Evolutionary conservation across 2,329 filamentous ascomycete species (phyloP).

Genomic region (Ciborinia camelliae): DNA sequence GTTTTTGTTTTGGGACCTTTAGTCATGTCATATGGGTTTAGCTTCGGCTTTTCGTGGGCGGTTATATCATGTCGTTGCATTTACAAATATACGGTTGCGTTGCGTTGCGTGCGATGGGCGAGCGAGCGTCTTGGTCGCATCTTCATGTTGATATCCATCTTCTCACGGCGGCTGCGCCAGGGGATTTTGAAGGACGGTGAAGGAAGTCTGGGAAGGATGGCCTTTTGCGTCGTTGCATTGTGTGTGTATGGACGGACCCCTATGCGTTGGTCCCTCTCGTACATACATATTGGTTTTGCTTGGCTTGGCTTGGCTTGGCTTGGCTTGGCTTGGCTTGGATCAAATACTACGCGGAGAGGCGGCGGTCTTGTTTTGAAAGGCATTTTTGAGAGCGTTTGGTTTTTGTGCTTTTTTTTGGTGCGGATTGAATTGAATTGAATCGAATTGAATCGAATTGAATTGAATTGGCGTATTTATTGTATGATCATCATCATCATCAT

Average conservation of each 20-base stretch:
- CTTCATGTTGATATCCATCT: constrained; percentile 8
- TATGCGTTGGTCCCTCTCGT: background rate
- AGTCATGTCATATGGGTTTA: background rate
- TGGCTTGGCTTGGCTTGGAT: background rate
- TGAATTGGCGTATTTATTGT: background rate
- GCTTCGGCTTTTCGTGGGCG: background rate
- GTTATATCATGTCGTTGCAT: constrained; percentile 15
- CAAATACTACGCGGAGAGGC: background rate
- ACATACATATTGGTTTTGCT: background rate
- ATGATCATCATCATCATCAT: background rate
- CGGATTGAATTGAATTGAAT: too few species aligned
- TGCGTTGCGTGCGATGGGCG: constrained; percentile 1
- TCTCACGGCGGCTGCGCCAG: background rate
- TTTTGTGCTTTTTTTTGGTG: too few species aligned
- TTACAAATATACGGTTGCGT: constrained; percentile 12
- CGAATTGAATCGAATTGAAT: too few species aligned
- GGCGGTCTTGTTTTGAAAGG: background rate
- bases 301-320: background rate
- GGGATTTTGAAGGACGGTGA: background rate
- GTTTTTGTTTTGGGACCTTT: background rate
- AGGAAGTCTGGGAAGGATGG: background rate
- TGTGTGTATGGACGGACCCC: background rate
- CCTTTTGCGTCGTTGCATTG: background rate
- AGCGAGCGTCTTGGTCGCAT: constrained; percentile 2
- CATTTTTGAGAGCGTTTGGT: background rate